Evolutionary conservation across 2,329 filamentous ascomycete species (phyloP).

Genomic region (Cytospora piceae): DNA sequence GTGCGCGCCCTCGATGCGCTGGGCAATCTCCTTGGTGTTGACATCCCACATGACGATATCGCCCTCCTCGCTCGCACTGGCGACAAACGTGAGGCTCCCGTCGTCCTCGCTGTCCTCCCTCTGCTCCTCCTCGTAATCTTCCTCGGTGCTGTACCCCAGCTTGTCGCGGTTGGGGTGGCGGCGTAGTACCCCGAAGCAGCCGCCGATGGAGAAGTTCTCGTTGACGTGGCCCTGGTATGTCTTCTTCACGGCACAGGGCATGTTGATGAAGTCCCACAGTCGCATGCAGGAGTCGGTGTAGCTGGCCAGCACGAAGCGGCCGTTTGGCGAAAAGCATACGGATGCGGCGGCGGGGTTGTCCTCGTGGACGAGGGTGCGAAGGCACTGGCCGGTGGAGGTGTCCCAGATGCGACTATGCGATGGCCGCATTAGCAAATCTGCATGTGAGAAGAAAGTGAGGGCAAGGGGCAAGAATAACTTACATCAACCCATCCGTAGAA

Average conservation of each 20-base stretch:
- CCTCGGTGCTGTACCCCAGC: conserved; percentile 25
- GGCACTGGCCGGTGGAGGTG: conserved; percentile 89
- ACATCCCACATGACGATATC: conserved; percentile 90
- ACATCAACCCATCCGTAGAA: conserved; percentile 87
- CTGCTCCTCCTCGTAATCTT: conserved; percentile 31
- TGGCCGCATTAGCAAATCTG: neutral
- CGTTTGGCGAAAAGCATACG: conserved; percentile 92
- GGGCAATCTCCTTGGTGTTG: conserved; percentile 78
- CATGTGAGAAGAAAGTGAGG: neutral
- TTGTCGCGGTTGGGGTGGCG: conserved; percentile 29
- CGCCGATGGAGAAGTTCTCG: conserved; percentile 79
- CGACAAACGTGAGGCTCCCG: conserved; percentile 60
- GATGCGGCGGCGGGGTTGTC: conserved; percentile 89
- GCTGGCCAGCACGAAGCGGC: conserved; percentile 88
- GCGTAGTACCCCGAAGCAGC: conserved; percentile 71
- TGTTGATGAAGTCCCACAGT: conserved; percentile 93
- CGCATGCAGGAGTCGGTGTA: conserved; percentile 89
- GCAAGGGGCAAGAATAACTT: conserved; percentile 39
- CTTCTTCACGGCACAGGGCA: conserved; percentile 76
- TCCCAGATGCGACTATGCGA: conserved; percentile 84
- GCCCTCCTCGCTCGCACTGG: conserved; percentile 86
- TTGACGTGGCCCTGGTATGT: conserved; percentile 95
- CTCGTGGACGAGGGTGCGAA: conserved; percentile 93
- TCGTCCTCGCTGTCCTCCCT: conserved; percentile 31
- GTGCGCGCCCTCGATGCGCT: conserved; percentile 60